Conservation (phyloP, 768 basidiomycete genomes). For the Boletus reticulatus region DNA sequence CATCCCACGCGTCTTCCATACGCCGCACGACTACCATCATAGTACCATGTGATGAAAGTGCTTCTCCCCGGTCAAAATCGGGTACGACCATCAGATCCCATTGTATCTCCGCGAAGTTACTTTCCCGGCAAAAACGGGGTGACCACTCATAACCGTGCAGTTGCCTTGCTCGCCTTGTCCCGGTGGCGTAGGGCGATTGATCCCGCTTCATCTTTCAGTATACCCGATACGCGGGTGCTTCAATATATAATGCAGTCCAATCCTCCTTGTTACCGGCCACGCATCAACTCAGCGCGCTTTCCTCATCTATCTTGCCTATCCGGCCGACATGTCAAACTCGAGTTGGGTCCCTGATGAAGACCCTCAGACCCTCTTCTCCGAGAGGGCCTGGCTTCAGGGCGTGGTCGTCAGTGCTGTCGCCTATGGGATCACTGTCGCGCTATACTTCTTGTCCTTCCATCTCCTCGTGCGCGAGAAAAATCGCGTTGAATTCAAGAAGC, state of each 20-base stretch:
- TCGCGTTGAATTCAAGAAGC: slow-evolving; percentile 2
- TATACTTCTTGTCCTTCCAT: slow-evolving; percentile 6
- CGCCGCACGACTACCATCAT: slow-evolving; percentile 4
- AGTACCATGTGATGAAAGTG: too few species aligned
- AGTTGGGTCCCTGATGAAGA: slow-evolving; percentile 16
- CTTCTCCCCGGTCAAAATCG: too few species aligned
- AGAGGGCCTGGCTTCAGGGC: slow-evolving; percentile 21
- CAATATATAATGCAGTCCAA: too few species aligned
- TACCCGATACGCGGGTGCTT: too few species aligned
- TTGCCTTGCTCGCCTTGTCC: too few species aligned
- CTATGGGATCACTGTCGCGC: slow-evolving; percentile 7
- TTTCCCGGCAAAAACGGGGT: too few species aligned
- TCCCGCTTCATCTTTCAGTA: too few species aligned
- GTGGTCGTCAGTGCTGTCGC: slow-evolving; percentile 5
- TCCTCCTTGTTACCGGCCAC: background rate
- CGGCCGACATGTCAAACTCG: slow-evolving; percentile 10
- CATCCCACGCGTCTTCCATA: too few species aligned
- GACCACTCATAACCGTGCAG: too few species aligned
- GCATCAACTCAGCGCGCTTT: background rate
- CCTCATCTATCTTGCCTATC: background rate
- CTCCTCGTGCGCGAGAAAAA: slow-evolving; percentile 3
- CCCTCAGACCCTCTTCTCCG: slow-evolving; percentile 13
- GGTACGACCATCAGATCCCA: too few species aligned
- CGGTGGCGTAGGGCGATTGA: too few species aligned
- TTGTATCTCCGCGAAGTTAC: too few species aligned